These are phyloP conservation scores for Blastocystis sp. DNA, from an alignment of 352 stramenopile genomes.

Conservation along the genomic window DNA sequence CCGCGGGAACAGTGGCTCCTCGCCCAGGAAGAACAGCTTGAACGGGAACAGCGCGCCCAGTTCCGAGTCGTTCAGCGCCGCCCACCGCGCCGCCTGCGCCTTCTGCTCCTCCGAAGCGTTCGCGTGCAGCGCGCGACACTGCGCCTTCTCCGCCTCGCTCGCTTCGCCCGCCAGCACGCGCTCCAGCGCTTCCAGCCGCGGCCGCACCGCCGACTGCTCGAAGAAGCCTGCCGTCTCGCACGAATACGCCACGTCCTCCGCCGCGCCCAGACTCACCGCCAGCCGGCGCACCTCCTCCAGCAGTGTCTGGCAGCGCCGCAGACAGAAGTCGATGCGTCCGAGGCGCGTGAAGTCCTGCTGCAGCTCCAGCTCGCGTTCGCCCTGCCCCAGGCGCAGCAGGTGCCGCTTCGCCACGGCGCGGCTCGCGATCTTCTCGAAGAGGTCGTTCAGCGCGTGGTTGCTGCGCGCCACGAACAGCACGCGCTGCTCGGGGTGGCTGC, in stretches of 20 bases:
- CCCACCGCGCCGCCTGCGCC: background rate
- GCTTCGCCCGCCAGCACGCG: too few relatives aligned
- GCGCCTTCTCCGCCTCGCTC: background rate
- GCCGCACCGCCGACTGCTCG: constrained; percentile 84
- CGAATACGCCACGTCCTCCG: constrained; percentile 83
- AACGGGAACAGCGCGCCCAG: constrained; percentile 77
- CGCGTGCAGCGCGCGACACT: constrained; percentile 1
- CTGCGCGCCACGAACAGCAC: too few relatives aligned
- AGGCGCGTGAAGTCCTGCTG: constrained; percentile 84
- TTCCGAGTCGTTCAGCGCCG: constrained; percentile 14
- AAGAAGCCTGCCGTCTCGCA: constrained; percentile 93
- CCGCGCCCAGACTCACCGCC: constrained; percentile 71
- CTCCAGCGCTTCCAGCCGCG: constrained; percentile 77
- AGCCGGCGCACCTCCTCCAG: constrained; percentile 87
- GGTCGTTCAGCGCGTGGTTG: too few relatives aligned
- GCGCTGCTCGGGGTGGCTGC: too few relatives aligned
- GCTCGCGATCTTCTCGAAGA: too few relatives aligned
- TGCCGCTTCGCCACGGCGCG: constrained; percentile 77
- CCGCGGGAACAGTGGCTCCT: background rate
- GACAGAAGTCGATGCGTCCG: constrained; percentile 85
- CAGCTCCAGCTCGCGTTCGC: constrained; percentile 75
- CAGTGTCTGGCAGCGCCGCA: constrained; percentile 78
- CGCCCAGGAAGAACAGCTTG: constrained; percentile 74
- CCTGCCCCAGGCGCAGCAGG: constrained; percentile 85
- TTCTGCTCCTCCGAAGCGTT: constrained; percentile 23